Evolutionary conservation across 2,329 filamentous ascomycete species (phyloP).

Genomic region (Huntiella abstrusa): DNA sequence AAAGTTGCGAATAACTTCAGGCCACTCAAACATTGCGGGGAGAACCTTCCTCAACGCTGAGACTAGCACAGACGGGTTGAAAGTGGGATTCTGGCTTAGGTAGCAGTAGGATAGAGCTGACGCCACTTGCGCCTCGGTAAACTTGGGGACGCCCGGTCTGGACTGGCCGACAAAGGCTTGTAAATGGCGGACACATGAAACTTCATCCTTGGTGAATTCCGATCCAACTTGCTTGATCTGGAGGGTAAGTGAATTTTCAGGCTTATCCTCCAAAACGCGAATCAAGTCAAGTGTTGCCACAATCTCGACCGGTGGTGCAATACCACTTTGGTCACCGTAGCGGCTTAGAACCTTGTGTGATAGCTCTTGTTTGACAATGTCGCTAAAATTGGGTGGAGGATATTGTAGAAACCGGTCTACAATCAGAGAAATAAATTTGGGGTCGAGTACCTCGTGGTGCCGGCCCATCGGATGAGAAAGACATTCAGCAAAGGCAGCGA

Average conservation of each 20-base stretch:
- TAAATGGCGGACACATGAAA: slow-evolving; percentile 38
- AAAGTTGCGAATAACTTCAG: slow-evolving; percentile 58
- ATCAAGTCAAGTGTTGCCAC: slow-evolving; percentile 51
- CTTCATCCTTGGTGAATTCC: slow-evolving; percentile 56
- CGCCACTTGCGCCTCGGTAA: slow-evolving; percentile 68
- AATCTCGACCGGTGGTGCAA: slow-evolving; percentile 47
- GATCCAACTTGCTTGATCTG: slow-evolving; percentile 58
- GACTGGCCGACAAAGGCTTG: slow-evolving; percentile 20
- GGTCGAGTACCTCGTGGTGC: slow-evolving; percentile 45
- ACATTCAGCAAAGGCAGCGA: slow-evolving; percentile 57
- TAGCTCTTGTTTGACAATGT: slow-evolving; percentile 52
- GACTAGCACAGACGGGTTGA: slow-evolving; percentile 37
- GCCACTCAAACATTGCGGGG: slow-evolving; percentile 46
- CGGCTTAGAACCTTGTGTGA: slow-evolving; percentile 47
- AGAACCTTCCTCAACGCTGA: slow-evolving; percentile 43
- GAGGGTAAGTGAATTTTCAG: slow-evolving; percentile 38
- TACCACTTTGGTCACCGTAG: slow-evolving; percentile 33
- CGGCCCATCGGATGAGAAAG: slow-evolving; percentile 46
- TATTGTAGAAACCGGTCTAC: slow-evolving; percentile 76
- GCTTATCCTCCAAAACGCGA: slow-evolving; percentile 41
- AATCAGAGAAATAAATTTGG: slow-evolving; percentile 57
- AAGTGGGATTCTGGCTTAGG: slow-evolving; percentile 35
- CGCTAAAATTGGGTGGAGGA: slow-evolving; percentile 70
- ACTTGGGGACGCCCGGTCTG: slow-evolving; percentile 34
- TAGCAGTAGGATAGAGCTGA: slow-evolving; percentile 52